Evolutionary conservation across 2,329 filamentous ascomycete genomes (phyloP), one percentile per base, ranked within the genome.

Genomic region (Purpureocillium lavendulum): DNA sequence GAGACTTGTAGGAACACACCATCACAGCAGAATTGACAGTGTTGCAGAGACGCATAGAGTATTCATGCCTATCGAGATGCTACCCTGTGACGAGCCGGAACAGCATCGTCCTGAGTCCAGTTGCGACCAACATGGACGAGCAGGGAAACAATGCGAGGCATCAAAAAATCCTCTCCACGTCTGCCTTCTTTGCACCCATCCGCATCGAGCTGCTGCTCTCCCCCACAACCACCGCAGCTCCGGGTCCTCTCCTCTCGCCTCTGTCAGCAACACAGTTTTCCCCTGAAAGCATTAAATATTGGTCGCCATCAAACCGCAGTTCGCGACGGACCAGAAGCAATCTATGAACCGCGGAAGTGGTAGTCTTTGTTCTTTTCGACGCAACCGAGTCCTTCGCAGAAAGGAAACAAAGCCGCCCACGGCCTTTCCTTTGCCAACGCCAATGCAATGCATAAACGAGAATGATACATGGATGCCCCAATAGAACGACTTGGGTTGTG

Each of bases 381-480:
- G 42, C 21, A 49, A 53, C 53, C 57, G 53, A 51, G 48, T 51
- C 54, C 54, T 42, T 57, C 53, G 44, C 45, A 40, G 48, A 35
- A 36, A 44, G 51, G 46, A 46, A 54, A 43, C 46, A 49, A 42
- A 48, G 44, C 50, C 53, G 49, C 49, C 48, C 49, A 50, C 50
- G 48, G 40, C 40, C 49, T 54, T 43, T 54, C 56, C 61, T 56
- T 52, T 56, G 47, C 61, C 56, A 76, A 77, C 73, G 73, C 73
- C 73, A 60, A 53, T 76, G 73, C 73, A 71, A 77, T 76, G 73
- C 73, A 55, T 50, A 43, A 57, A 53, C 49, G 49, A 61, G n/a
- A 58, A 56, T 60, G 56, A 53, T 66, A 65, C 62, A 66, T 53
- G 55, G 52, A 53, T 43, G 33, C 33, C 45, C 35, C 38, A 36